These are phyloP conservation scores for Pinus albicaulis DNA, from an alignment of 75 land plant genomes.

Conservation along the genomic window DNA sequence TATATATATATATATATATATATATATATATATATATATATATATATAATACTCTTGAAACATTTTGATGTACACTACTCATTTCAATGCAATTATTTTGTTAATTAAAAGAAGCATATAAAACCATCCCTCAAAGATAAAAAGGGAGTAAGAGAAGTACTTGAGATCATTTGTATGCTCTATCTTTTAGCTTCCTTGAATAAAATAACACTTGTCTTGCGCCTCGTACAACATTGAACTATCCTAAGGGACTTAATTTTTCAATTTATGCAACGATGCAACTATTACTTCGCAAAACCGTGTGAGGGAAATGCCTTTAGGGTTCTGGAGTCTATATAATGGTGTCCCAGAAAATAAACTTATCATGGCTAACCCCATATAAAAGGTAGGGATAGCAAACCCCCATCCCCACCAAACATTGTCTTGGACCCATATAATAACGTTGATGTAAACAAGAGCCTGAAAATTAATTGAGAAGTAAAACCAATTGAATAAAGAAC, in stretches of 20 bases:
- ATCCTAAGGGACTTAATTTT: constrained; percentile 34
- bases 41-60: no score
- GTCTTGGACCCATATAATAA: constrained; percentile 79
- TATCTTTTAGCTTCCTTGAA: constrained; percentile 75
- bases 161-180: constrained; percentile 63
- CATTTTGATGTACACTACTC: no score
- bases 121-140: no score
- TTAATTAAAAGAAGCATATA: no score
- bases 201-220: constrained; percentile 38
- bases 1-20: no score
- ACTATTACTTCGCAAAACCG: constrained; percentile 71
- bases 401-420: constrained; percentile 85
- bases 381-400: constrained; percentile 69
- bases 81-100: no score
- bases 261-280: constrained; percentile 60
- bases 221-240: constrained; percentile 56
- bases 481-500: constrained; percentile 53
- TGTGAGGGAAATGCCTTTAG: constrained; percentile 77
- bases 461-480: constrained; percentile 70
- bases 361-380: constrained; percentile 59
- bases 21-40: no score
- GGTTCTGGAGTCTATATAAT: constrained; percentile 66
- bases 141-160: constrained; percentile 10
- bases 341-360: constrained; percentile 63
- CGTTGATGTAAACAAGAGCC: constrained; percentile 57